Evolutionary conservation across 306 rosid genomes (phyloP), one percentile per base, ranked within the genome.

Genomic region (Leucaena leucocephala): DNA sequence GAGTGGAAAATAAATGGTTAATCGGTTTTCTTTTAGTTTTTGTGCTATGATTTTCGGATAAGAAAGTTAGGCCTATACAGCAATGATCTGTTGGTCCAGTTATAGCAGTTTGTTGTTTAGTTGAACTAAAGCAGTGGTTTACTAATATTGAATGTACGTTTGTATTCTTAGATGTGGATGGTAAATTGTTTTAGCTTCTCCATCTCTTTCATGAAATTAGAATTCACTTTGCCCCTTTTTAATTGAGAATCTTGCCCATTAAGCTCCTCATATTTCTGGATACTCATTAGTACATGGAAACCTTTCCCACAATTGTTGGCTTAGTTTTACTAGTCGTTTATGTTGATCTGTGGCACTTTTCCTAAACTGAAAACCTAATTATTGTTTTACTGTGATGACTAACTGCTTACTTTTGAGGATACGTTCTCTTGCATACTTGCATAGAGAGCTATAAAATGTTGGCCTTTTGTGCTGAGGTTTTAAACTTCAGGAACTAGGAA

Each of bases 401-500:
- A 35, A 38, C 58, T 82, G 22, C 42, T 50, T 42, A 19, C 64
- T 72, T 76, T 38, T 11, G 79, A 57, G 58, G 64, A 58, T 13
- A 65, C 39, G 34, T 65, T 52, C 43, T 75, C 45, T 65, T 33
- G 17, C 67, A 33, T 9, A 12, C 40, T 34, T 61, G 2, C 8
- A 11, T 61, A 2, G 12, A 13, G 36, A 27, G 14, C 66, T 11
- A 58, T 22, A 34, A 33, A 59, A 34, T 33, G 67, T 12, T 33
- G n/a, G 67, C 38, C 38, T 1, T 22, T 61, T n/a, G 13, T 79
- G 74, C 74, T 10, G 59, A 57, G 38, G 33, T 21, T 44, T 65
- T 64, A 42, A 71, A 63, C 8, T 80, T 77, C 75, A 22, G 80
- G 43, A 68, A 59, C 70, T 72, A 21, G 80, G 43, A 68, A 69